phyloP scores from a whole-genome alignment of 495 filamentous ascomycete genomes.

The Hypoxylon fuscum region DNA sequence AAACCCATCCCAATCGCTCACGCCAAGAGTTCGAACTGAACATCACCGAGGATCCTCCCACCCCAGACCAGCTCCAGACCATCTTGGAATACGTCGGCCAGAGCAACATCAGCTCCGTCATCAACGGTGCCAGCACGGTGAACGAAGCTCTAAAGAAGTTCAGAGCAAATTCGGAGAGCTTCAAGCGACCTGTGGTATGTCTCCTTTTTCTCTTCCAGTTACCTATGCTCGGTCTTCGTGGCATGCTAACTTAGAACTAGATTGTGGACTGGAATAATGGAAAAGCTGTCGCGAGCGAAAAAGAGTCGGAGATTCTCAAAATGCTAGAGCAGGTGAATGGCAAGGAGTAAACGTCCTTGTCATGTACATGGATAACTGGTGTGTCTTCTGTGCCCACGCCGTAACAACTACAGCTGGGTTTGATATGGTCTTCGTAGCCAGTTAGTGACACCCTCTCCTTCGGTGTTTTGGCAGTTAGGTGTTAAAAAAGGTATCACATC shows the following conservation, averaged over 20 bases:
- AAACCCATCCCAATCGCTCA: slow-evolving; percentile 58
- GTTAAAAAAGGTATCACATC: too few relatives aligned
- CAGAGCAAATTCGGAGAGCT: slow-evolving; percentile 63
- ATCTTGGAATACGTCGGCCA: slow-evolving; percentile 85
- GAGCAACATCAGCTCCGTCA: slow-evolving; percentile 63
- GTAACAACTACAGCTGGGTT: neutral
- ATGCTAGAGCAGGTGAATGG: slow-evolving; percentile 61
- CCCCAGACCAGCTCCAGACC: slow-evolving; percentile 80
- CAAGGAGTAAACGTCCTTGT: slow-evolving; percentile 7
- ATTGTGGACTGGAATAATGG: slow-evolving; percentile 95
- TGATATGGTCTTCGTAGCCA: neutral
- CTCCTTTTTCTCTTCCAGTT: neutral
- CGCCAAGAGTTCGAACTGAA: slow-evolving; percentile 84
- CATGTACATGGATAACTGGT: too few relatives aligned
- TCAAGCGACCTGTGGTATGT: slow-evolving; percentile 77
- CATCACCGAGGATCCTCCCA: slow-evolving; percentile 82
- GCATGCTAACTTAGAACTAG: slow-evolving; percentile 50
- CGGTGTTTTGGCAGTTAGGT: too few relatives aligned
- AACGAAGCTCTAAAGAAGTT: slow-evolving; percentile 82
- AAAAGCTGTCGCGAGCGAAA: slow-evolving; percentile 75
- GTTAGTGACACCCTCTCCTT: neutral
- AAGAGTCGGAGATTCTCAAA: slow-evolving; percentile 84
- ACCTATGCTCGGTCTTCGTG: neutral
- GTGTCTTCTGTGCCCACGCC: neutral
- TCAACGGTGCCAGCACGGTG: slow-evolving; percentile 74